Evolutionary conservation across 164 flowering plant species (phyloP).

Genomic region (Pachysandra terminalis): DNA sequence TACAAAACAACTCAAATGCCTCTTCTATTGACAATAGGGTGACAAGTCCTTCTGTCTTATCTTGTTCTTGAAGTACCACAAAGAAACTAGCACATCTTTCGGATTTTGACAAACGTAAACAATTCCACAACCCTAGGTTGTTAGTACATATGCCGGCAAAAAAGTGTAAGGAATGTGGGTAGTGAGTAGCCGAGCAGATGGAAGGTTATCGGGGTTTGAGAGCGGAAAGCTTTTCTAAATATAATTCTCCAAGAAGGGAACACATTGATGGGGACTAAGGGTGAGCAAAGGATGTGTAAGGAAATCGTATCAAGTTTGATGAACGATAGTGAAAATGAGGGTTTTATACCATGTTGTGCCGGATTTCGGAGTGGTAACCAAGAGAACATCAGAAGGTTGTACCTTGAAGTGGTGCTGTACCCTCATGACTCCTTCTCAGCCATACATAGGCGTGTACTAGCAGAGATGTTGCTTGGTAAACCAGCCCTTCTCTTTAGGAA

Average conservation of each 20-base stretch:
- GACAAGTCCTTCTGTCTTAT: too few relatives aligned
- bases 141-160: too few relatives aligned
- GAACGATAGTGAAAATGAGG: slow-evolving; percentile 9
- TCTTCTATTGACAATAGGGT: too few relatives aligned
- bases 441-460: not conserved
- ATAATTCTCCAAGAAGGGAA: slow-evolving; percentile 14
- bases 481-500: not conserved
- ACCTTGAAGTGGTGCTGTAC: slow-evolving; percentile 9
- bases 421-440: not conserved
- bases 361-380: slow-evolving; percentile 7
- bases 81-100: too few relatives aligned
- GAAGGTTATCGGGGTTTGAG: not conserved
- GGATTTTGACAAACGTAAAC: too few relatives aligned
- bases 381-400: not conserved
- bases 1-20: too few relatives aligned
- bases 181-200: slow-evolving; percentile 8
- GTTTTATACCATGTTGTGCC: slow-evolving; percentile 21
- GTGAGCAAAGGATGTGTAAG: slow-evolving; percentile 12
- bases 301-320: not conserved
- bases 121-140: too few relatives aligned
- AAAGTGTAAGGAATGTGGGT: slow-evolving; percentile 17
- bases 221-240: not conserved
- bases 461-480: not conserved
- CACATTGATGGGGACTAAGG: slow-evolving; percentile 15
- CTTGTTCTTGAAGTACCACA: too few relatives aligned